Evolutionary conservation across 2,329 filamentous ascomycete species (phyloP), one percentile per base, ranked within the genome.

Genomic region (Talaromyces sp.): DNA sequence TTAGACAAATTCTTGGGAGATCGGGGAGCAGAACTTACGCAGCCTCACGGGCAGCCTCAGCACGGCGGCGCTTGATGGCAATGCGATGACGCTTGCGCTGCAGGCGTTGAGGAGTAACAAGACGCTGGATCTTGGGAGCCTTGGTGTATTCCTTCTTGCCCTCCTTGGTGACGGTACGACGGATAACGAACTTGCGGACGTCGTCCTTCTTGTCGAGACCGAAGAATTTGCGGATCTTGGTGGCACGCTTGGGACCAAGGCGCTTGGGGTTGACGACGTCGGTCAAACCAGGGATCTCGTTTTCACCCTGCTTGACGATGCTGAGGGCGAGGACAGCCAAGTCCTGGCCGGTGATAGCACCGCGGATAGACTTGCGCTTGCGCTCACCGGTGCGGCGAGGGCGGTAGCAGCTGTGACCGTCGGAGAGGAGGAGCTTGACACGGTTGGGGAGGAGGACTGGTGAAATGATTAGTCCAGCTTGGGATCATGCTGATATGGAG

Each of bases 171-270:
- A 99, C 89, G 83, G 98, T 95, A 82, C 95, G 95, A 82, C 95
- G 95, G 79, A 99, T 98, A 83, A 99, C 95, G 86, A 97, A 99
- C 87, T 98, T 97, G 87, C 95, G 94, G 84, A 98, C 94, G 91
- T 99, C 95, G 88, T 99, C 95, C 90, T 98, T 93, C 93, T 98
- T 98, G 91, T 90, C 94, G 88, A 99, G 91, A 86, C 92, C 90
- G 87, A 98, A 99, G 91, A 99, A 99, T 82, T 89, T 90, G 84
- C 94, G 92, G 86, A 99, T 98, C 93, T 98, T 99, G 86, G 93
- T 97, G 81, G 95, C 95, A 80, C 95, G 92, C 93, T 99, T 99
- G 86, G 95, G 95, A 77, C 95, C 95, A 80, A 99, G 91, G 78
- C 95, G 91, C 92, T 99, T 99, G 83, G 95, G 95, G 88, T 96